A percentile compares a stretch with the other conserved stretches of the same genome.
These are phyloP conservation scores for Coprinopsis strossmayeri DNA, from an alignment of 768 basidiomycete genomes.

Conservation along the genomic window DNA sequence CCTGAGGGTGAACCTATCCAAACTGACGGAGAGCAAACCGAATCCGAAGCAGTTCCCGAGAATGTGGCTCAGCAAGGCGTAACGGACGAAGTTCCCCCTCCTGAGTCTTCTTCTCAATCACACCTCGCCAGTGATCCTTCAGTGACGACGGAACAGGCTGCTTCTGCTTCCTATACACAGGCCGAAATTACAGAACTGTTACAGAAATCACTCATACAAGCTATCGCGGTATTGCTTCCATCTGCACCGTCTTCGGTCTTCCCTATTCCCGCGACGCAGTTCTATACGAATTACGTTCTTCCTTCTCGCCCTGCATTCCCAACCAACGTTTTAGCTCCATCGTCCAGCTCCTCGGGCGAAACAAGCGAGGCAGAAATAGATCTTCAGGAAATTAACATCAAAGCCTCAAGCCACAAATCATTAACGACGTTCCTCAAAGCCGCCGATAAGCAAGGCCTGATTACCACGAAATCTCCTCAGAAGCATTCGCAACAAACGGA, in stretches of 20 bases:
- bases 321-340: conserved; percentile 26
- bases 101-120: too few relatives aligned
- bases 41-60: conserved; percentile 13
- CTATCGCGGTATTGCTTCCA: conserved; percentile 44
- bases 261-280: conserved; percentile 68
- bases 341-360: conserved; percentile 14
- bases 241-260: conserved; percentile 48
- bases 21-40: conserved; percentile 11
- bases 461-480: conserved; percentile 63
- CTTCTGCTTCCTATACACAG: conserved; percentile 21
- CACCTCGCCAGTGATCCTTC: too few relatives aligned
- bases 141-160: too few relatives aligned
- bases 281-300: conserved; percentile 73
- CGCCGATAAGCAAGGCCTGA: conserved; percentile 64
- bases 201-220: conserved; percentile 57
- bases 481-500: conserved; percentile 45
- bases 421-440: conserved; percentile 75
- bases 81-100: conserved; percentile 1
- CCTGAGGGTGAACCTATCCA: conserved; percentile 35
- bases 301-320: conserved; percentile 75
- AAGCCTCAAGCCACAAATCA: conserved; percentile 75
- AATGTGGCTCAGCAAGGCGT: not conserved
- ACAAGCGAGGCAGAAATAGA: conserved; percentile 24
- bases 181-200: conserved; percentile 55
- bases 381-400: conserved; percentile 57